A percentile compares a stretch with the other conserved stretches of the same genome.
phyloP scores from a whole-genome alignment of 352 stramenopile species.

The Albugo candida region DNA sequence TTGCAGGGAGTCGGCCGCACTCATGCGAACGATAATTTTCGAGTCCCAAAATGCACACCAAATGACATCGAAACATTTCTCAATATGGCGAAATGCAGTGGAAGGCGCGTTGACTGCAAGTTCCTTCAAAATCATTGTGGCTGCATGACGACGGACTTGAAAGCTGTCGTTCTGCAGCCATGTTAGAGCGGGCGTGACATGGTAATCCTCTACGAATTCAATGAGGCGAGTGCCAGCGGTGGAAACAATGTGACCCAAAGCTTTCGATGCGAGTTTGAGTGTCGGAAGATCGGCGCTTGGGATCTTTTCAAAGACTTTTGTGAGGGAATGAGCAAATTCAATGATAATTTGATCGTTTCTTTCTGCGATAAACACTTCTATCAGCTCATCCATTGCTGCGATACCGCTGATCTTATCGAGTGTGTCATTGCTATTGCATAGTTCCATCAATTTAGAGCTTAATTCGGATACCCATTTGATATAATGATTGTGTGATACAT shows the following conservation, averaged over 20 bases:
- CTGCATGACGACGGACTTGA: conserved; percentile 65
- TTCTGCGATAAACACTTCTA: conserved; percentile 78
- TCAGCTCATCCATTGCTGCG: conserved; percentile 75
- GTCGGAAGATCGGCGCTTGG: conserved; percentile 45
- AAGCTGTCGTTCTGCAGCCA: conserved; percentile 83
- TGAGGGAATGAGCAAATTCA: conserved; percentile 74
- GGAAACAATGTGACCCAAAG: conserved; percentile 73
- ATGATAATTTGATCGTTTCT: conserved; percentile 81
- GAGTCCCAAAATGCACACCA: conserved; percentile 79
- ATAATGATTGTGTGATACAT: conserved; percentile 67
- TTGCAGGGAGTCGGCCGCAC: conserved; percentile 63
- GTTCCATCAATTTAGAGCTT: conserved; percentile 57
- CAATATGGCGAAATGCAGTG: conserved; percentile 74
- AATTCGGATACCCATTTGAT: conserved; percentile 78
- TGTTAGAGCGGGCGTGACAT: conserved; percentile 69
- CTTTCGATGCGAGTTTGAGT: conserved; percentile 53
- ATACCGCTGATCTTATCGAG: conserved; percentile 71
- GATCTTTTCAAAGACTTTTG: conserved; percentile 77
- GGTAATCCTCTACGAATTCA: conserved; percentile 79
- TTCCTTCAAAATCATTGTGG: conserved; percentile 76
- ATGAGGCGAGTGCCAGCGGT: conserved; percentile 71
- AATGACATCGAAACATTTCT: conserved; percentile 81
- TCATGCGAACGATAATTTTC: conserved; percentile 56
- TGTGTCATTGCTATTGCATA: conserved; percentile 62
- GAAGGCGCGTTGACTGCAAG: conserved; percentile 71